These are phyloP conservation scores for Candida koratica DNA, from an alignment of 805 yeast species.

Conservation along the genomic window DNA sequence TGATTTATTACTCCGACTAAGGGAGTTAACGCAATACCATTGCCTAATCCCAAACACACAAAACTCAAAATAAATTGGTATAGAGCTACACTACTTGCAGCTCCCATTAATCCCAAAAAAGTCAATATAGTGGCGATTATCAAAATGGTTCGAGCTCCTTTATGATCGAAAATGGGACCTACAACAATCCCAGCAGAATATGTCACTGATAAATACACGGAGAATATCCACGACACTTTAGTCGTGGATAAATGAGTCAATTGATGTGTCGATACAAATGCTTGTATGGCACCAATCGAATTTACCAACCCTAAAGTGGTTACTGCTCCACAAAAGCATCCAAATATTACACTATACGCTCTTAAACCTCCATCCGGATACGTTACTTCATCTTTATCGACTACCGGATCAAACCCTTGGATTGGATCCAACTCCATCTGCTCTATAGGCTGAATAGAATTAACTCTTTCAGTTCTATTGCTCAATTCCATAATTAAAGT, in stretches of 20 bases:
- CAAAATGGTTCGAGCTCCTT: constrained; percentile 49
- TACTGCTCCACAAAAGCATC: constrained; percentile 53
- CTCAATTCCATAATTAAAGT: constrained; percentile 4
- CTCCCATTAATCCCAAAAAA: constrained; percentile 50
- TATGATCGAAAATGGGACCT: constrained; percentile 62
- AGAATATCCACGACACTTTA: constrained; percentile 61
- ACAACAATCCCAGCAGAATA: constrained; percentile 47
- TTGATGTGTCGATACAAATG: constrained; percentile 55
- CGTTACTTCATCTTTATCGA: constrained; percentile 15
- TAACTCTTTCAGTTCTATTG: constrained; percentile 3
- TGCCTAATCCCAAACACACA: constrained; percentile 53
- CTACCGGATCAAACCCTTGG: neutral
- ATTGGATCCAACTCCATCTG: neutral
- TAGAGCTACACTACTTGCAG: constrained; percentile 49
- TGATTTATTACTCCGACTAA: constrained; percentile 59
- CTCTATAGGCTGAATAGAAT: neutral
- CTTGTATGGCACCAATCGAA: constrained; percentile 59
- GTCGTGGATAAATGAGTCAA: constrained; percentile 43
- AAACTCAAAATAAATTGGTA: constrained; percentile 63
- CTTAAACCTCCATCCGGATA: constrained; percentile 57
- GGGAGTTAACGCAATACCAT: constrained; percentile 58
- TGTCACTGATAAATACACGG: constrained; percentile 48
- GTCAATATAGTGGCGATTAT: constrained; percentile 39
- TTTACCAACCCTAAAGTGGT: constrained; percentile 56
- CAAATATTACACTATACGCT: constrained; percentile 56